Base-by-base conservation (phyloP, 139 green algal genomes). In the Chlamydomonas sphaeroides region DNA sequence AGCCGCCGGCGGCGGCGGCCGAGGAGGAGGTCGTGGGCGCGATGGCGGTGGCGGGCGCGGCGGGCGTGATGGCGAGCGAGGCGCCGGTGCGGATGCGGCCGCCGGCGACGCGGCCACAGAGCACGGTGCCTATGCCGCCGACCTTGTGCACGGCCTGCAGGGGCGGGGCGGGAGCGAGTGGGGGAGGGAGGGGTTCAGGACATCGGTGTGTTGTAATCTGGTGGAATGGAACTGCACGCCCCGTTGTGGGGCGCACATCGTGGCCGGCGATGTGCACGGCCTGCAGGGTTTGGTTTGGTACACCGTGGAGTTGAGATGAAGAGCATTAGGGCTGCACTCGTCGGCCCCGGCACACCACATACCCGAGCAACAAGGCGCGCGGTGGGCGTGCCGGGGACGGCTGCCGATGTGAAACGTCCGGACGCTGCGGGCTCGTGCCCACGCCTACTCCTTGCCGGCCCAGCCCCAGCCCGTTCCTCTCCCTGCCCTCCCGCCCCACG, bases 91-190 rank as follows among this genome's bases (percentile, higher is more conserved):
- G 59, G 15, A 80, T 39, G 59, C 59, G 21, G 74, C 74, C 74
- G 76, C 94, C 94, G 89, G 98, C 95, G 35, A 98, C 92, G 85
- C 95, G 94, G 61, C 95, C 95, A 32, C 93, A 92, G 25, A 94
- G 95, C 63, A 98, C 95, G 85, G 94, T 95, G 80, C 95, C 95
- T 73, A 98, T 95, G 85, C 95, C 95, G 83, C 94, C 94, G 76
- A 98, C 98, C 92, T 98, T 98, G 92, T 97, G 97, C 49, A 96
- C 88, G 78, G 92, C 92, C 68, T 81, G 79, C 8, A 95, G 91
- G 68, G 92, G 94, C 26, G 51, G 4, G 17, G 51, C 26, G 51
- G 17, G 20, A 17, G 4, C 14, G 51, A 17, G 51, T 17, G 51
- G 51, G 51, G 17, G 14, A 4, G 51, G 20, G 20, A 28, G 51